Conservation (phyloP, 2,329 filamentous ascomycete species). For the Nannizzia gypsea region DNA sequence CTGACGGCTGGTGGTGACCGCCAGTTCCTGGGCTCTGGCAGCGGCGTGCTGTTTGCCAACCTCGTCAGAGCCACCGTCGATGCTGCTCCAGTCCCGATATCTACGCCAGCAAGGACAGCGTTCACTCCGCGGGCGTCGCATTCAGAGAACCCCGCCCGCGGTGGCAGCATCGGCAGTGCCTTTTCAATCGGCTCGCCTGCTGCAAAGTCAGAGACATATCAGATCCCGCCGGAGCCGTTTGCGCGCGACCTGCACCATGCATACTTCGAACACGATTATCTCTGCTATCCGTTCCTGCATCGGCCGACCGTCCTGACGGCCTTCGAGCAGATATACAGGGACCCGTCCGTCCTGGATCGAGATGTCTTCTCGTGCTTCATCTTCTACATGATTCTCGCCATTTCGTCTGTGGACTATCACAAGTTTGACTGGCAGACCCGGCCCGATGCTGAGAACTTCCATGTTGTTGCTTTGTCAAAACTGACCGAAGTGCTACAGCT, state of each 20-base stretch:
- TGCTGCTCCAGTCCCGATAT: conserved; percentile 9
- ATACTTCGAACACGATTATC: conserved; percentile 34
- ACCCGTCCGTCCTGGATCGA: conserved; percentile 16
- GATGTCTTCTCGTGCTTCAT: conserved; percentile 29
- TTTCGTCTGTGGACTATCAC: conserved; percentile 33
- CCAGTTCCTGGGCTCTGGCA: conserved; percentile 30
- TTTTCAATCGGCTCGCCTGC: conserved; percentile 14
- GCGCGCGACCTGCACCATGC: conserved; percentile 30
- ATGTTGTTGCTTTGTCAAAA: conserved; percentile 29
- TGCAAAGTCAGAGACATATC: conserved; percentile 7
- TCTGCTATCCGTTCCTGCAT: conserved; percentile 34
- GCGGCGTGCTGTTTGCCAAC: conserved; percentile 31
- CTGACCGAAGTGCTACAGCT: conserved; percentile 28
- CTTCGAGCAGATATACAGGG: conserved; percentile 16
- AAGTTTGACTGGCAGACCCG: conserved; percentile 37
- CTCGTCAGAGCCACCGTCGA: conserved; percentile 24
- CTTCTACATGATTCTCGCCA: conserved; percentile 36
- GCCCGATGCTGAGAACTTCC: conserved; percentile 34
- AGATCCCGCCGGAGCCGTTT: conserved; percentile 25
- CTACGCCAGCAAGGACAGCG: conserved; percentile 11
- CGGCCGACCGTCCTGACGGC: conserved; percentile 19
- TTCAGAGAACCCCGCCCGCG: neutral
- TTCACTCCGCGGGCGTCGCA: conserved; percentile 1
- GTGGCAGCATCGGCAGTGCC: conserved; percentile 6
- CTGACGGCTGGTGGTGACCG: conserved; percentile 33